Conservation (phyloP, 257 asterid species). For the Salvia hispanica region DNA sequence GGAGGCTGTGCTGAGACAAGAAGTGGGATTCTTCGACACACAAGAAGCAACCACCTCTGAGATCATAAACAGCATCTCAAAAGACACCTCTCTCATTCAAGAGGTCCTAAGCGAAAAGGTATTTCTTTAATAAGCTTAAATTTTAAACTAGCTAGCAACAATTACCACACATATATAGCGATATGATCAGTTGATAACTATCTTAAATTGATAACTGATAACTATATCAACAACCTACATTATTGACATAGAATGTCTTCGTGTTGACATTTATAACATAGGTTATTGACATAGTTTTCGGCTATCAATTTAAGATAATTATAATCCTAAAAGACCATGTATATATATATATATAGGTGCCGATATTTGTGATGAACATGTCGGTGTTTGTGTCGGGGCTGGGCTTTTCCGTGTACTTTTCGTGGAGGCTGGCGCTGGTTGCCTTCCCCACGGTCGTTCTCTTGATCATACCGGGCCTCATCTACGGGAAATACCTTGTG, state of each 20-base stretch:
- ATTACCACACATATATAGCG: no score
- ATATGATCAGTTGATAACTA: no score
- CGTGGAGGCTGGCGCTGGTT: constrained; percentile 74
- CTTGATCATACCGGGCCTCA: constrained; percentile 66
- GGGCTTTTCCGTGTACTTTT: constrained; percentile 62
- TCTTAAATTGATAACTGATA: no score
- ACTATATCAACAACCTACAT: no score
- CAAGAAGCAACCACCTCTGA: constrained; percentile 90
- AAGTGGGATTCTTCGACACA: constrained; percentile 85
- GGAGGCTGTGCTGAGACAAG: constrained; percentile 82
- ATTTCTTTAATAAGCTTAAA: neutral
- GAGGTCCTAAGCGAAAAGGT: constrained; percentile 93
- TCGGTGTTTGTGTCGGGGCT: constrained; percentile 74
- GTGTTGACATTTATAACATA: no score
- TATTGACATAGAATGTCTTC: no score
- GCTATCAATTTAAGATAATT: no score
- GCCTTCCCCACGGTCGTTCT: constrained; percentile 69
- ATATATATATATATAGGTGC: constrained; percentile 46
- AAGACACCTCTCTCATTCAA: constrained; percentile 80
- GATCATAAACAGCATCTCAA: constrained; percentile 72
- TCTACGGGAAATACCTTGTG: constrained; percentile 68
- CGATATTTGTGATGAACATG: constrained; percentile 72
- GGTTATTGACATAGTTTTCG: no score
- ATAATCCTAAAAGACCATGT: no score
- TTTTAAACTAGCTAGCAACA: no score